Evolutionary conservation across 2,329 filamentous ascomycete genomes (phyloP).

Genomic region (Endocalyx cinctus): DNA sequence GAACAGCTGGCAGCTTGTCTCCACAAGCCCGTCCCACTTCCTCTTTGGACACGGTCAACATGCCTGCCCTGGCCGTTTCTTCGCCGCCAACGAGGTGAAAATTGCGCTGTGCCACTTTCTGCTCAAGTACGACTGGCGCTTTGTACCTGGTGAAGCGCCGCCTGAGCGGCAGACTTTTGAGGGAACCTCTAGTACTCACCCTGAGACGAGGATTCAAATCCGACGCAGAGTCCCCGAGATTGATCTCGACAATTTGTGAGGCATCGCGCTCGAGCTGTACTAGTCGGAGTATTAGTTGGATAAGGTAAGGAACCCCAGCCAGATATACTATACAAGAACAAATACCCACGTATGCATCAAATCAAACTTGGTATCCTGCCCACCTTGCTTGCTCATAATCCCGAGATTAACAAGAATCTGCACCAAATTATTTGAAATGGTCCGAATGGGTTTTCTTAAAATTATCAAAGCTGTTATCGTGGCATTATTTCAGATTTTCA

Average conservation of each 20-base stretch:
- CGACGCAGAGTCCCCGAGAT: conserved; percentile 23
- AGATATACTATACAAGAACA: no score
- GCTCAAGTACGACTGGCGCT: conserved; percentile 29
- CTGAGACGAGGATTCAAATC: conserved; percentile 21
- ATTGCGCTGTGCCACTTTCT: conserved; percentile 19
- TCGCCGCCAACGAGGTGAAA: conserved; percentile 19
- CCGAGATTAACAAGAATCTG: no score
- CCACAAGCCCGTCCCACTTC: conserved; percentile 26
- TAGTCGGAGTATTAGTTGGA: no score
- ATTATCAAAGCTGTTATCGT: no score
- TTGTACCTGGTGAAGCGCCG: conserved; percentile 18
- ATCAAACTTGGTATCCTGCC: no score
- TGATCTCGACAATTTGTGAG: conserved; percentile 21
- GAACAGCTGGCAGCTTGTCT: conserved; percentile 32
- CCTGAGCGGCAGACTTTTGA: conserved; percentile 19
- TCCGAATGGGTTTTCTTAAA: no score
- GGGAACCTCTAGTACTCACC: conserved; percentile 8
- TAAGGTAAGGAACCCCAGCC: no score
- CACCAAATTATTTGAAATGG: no score
- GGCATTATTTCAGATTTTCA: no score
- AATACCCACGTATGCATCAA: no score
- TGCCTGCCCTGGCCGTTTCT: conserved; percentile 27
- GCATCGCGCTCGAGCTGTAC: no score
- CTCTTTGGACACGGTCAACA: conserved; percentile 38
- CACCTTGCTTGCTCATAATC: no score